Conservation (phyloP, 305 asterid species). For the Fraxinus greggii region DNA sequence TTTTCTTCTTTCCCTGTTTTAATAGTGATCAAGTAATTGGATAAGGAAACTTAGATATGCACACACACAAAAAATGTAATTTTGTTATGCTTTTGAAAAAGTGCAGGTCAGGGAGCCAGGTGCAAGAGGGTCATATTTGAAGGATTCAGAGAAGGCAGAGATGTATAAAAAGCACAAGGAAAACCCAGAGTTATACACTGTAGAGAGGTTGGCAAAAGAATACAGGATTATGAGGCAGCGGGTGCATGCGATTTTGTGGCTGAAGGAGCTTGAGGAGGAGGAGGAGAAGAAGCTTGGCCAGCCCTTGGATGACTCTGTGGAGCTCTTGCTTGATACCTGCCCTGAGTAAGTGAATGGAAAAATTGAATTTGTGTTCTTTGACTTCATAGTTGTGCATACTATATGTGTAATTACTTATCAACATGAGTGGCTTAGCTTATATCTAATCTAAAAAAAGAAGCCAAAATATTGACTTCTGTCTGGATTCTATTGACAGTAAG, state of each 20-base stretch:
- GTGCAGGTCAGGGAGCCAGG: constrained; percentile 90
- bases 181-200: constrained; percentile 78
- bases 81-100: constrained; percentile 4
- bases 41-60: background rate
- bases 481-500: background rate
- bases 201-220: constrained; percentile 87
- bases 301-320: constrained; percentile 68
- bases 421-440: background rate
- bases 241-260: constrained; percentile 91
- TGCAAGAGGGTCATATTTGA: constrained; percentile 75
- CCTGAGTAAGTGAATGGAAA: constrained; percentile 68
- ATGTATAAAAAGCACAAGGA: constrained; percentile 86
- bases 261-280: constrained; percentile 77
- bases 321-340: constrained; percentile 61
- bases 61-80: background rate
- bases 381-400: background rate
- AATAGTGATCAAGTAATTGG: constrained; percentile 5
- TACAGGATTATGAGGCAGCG: constrained; percentile 95
- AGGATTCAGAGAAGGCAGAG: constrained; percentile 81
- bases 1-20: background rate
- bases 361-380: constrained; percentile 5
- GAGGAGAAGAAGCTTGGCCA: constrained; percentile 76
- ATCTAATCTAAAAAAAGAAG: background rate
- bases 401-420: background rate
- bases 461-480: background rate